Percentiles rank a stretch among this genome's conserved stretches.
Evolutionary conservation across 768 basidiomycete species (phyloP).

Genomic region (Mrakia frigida): DNA sequence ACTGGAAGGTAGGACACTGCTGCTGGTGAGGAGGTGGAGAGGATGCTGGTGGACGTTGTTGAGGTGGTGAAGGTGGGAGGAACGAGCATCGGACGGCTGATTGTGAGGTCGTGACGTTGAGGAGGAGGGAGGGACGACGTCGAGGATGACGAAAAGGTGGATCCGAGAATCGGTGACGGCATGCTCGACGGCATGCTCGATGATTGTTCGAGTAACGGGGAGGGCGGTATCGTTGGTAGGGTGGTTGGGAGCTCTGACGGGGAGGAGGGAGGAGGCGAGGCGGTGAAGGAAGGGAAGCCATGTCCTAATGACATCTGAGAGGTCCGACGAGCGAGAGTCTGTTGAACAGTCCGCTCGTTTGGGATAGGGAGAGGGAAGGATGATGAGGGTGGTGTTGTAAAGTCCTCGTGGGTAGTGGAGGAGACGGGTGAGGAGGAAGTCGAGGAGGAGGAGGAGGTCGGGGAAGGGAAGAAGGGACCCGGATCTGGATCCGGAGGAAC

Average conservation of each 20-base stretch:
- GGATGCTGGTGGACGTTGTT: background rate
- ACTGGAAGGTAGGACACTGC: background rate
- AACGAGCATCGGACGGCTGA: background rate
- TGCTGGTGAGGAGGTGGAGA: conserved; percentile 5
- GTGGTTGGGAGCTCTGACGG: background rate
- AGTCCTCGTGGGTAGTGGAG: background rate
- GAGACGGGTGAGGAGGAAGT: background rate
- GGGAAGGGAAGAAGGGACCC: background rate
- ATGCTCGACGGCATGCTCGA: too few relatives aligned
- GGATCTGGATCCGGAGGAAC: background rate
- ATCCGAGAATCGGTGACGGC: background rate
- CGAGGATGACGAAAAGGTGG: background rate
- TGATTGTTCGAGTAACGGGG: too few relatives aligned
- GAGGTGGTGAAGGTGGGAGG: background rate
- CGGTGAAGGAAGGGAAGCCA: background rate
- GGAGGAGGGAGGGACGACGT: background rate
- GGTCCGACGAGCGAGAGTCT: conserved; percentile 1
- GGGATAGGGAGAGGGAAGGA: background rate
- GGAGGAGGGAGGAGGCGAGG: background rate
- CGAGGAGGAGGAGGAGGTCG: background rate
- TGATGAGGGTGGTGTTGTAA: background rate
- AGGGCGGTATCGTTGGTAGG: background rate
- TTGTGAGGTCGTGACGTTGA: background rate
- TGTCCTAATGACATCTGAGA: conserved; percentile 11
- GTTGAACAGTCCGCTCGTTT: background rate